phyloP scores from a whole-genome alignment of 306 rosid species.

The Dalbergia cochinchinensis region DNA sequence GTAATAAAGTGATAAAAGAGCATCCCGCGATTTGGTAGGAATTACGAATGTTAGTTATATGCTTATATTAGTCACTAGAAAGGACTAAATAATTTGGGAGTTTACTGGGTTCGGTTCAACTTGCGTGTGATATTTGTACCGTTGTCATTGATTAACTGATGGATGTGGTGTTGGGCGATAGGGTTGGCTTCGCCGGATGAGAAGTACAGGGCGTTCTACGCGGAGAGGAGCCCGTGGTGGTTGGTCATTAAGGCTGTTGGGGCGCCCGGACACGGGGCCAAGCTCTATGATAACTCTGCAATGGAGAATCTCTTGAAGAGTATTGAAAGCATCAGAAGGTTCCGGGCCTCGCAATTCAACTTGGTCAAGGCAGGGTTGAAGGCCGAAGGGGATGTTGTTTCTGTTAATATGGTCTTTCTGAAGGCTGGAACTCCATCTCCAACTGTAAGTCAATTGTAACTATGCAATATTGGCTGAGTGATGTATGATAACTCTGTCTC shows the following conservation, averaged over 20 bases:
- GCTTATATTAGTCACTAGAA: no score
- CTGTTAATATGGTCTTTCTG: conserved; percentile 83
- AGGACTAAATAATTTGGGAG: not conserved
- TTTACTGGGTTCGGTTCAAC: no score
- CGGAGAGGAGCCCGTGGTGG: conserved; percentile 92
- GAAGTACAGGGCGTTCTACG: conserved; percentile 75
- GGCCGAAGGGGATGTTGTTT: conserved; percentile 83
- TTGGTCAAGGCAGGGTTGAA: conserved; percentile 83
- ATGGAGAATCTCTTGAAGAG: conserved; percentile 93
- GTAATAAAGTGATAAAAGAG: no score
- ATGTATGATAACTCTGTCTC: conserved; percentile 4
- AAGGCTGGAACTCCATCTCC: conserved; percentile 95
- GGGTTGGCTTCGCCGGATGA: conserved; percentile 80
- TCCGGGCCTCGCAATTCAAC: conserved; percentile 85
- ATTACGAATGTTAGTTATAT: no score
- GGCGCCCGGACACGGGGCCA: conserved; percentile 95
- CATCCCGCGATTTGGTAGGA: no score
- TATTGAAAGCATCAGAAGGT: conserved; percentile 79
- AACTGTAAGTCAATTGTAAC: conserved; percentile 62
- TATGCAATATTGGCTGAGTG: not conserved
- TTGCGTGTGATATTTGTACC: not conserved
- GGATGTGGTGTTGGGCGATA: conserved; percentile 50
- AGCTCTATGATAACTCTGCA: conserved; percentile 92
- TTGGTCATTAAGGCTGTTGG: conserved; percentile 83
- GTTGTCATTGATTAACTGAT: not conserved